A percentile compares a stretch with the other conserved stretches of the same genome.
phyloP scores from a whole-genome alignment of 2,329 filamentous ascomycete species.

The Penicillium sp. region DNA sequence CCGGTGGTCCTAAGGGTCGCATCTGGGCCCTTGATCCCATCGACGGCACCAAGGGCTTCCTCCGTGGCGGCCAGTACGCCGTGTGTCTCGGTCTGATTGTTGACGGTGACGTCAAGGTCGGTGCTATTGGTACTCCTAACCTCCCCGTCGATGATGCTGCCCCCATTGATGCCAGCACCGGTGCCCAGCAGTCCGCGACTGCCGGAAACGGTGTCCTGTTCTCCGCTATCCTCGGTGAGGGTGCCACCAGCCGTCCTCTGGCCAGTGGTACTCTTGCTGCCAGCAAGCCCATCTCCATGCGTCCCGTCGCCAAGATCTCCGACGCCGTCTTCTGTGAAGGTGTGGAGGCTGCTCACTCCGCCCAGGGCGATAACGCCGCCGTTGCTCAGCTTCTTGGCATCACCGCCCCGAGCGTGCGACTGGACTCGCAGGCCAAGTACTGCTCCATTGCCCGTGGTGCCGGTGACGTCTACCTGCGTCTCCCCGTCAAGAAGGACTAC shows the following conservation, averaged over 20 bases:
- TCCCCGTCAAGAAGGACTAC: constrained; percentile 83
- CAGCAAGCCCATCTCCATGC: constrained; percentile 74
- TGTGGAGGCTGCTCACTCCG: constrained; percentile 89
- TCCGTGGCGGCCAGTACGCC: constrained; percentile 94
- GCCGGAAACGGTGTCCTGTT: constrained; percentile 83
- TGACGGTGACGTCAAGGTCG: constrained; percentile 89
- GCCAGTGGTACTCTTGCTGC: constrained; percentile 47
- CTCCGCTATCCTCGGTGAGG: constrained; percentile 75
- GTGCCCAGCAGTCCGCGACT: constrained; percentile 70
- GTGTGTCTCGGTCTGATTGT: constrained; percentile 91
- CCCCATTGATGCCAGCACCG: constrained; percentile 69
- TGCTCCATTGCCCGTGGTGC: constrained; percentile 90
- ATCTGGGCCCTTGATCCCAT: constrained; percentile 98
- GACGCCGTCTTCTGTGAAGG: constrained; percentile 94
- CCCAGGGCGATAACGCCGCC: constrained; percentile 80
- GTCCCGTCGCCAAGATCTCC: constrained; percentile 68
- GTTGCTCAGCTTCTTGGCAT: constrained; percentile 86
- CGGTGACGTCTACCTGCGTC: constrained; percentile 87
- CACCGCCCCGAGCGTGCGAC: constrained; percentile 81
- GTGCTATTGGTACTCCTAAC: constrained; percentile 93
- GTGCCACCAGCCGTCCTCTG: constrained; percentile 77
- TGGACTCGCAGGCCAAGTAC: constrained; percentile 99
- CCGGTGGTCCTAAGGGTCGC: constrained; percentile 49
- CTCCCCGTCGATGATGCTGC: constrained; percentile 81
- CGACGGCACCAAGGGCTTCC: constrained; percentile 95